Conservation (phyloP, 768 basidiomycete genomes). For the Paxillus involutus region DNA sequence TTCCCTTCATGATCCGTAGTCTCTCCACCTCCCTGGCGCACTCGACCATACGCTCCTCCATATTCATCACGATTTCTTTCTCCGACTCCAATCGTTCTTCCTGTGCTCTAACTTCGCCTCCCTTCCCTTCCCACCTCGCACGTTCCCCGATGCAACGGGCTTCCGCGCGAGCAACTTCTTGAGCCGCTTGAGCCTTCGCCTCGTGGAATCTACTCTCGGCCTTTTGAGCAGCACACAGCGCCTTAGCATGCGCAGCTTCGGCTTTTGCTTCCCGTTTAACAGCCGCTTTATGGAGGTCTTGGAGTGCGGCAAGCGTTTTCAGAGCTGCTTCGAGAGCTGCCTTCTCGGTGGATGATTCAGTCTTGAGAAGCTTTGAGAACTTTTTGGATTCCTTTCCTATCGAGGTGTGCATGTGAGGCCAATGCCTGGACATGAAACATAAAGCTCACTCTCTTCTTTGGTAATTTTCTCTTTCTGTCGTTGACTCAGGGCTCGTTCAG, state of each 20-base stretch:
- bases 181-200: slow-evolving; percentile 57
- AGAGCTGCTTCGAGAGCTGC: slow-evolving; percentile 59
- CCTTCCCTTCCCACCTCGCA: slow-evolving; percentile 53
- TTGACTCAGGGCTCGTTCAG: slow-evolving; percentile 47
- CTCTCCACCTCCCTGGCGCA: slow-evolving; percentile 76
- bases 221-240: slow-evolving; percentile 59
- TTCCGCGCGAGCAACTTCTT: slow-evolving; percentile 46
- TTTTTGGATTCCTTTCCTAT: slow-evolving; percentile 59
- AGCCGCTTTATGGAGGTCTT: slow-evolving; percentile 66
- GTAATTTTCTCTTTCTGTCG: slow-evolving; percentile 52
- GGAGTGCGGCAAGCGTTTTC: slow-evolving; percentile 64
- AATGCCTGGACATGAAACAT: not conserved
- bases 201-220: slow-evolving; percentile 60
- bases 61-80: slow-evolving; percentile 52
- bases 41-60: slow-evolving; percentile 62
- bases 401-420: not conserved
- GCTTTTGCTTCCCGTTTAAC: slow-evolving; percentile 65
- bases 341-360: slow-evolving; percentile 69
- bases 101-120: slow-evolving; percentile 46
- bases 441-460: slow-evolving; percentile 50
- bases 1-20: slow-evolving; percentile 60
- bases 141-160: slow-evolving; percentile 53
- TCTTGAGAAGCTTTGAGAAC: slow-evolving; percentile 68
- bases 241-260: slow-evolving; percentile 51
- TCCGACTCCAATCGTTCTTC: slow-evolving; percentile 50